Conservation (phyloP, 768 basidiomycete genomes). For the Rhizopogon vulgaris region DNA sequence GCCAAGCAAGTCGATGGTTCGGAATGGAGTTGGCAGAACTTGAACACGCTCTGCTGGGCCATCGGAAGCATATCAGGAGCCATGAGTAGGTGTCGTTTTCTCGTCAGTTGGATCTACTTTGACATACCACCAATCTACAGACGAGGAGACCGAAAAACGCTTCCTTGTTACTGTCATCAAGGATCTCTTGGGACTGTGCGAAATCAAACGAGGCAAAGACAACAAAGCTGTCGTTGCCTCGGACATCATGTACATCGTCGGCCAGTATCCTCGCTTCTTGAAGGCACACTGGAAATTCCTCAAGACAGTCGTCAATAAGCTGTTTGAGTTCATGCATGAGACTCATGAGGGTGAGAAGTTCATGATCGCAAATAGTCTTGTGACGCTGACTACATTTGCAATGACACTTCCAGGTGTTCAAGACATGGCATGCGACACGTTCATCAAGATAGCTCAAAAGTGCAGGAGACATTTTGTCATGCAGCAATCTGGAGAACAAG, state of each 20-base stretch:
- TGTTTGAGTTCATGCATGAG: slow-evolving; percentile 99
- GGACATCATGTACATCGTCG: slow-evolving; percentile 98
- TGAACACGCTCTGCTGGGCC: slow-evolving; percentile 99
- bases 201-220: slow-evolving; percentile 98
- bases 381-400: neutral
- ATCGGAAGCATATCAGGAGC: slow-evolving; percentile 98
- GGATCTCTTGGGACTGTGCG: slow-evolving; percentile 93
- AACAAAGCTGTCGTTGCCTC: slow-evolving; percentile 99
- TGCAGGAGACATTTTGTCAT: slow-evolving; percentile 97
- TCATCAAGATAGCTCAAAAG: slow-evolving; percentile 99
- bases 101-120: neutral
- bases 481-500: slow-evolving; percentile 94
- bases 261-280: slow-evolving; percentile 98
- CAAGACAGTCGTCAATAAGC: slow-evolving; percentile 98
- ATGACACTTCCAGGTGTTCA: slow-evolving; percentile 68
- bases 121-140: slow-evolving; percentile 32
- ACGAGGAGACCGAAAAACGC: slow-evolving; percentile 98
- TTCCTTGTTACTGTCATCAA: slow-evolving; percentile 99
- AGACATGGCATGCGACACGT: slow-evolving; percentile 99
- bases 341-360: slow-evolving; percentile 77
- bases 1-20: slow-evolving; percentile 95
- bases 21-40: slow-evolving; percentile 99
- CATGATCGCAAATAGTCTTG: slow-evolving; percentile 10
- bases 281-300: slow-evolving; percentile 99
- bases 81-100: slow-evolving; percentile 70